Percentiles rank a stretch among this genome's conserved stretches.
Conservation (phyloP, 345 rosid genomes). For the Cardamine occulta region DNA sequence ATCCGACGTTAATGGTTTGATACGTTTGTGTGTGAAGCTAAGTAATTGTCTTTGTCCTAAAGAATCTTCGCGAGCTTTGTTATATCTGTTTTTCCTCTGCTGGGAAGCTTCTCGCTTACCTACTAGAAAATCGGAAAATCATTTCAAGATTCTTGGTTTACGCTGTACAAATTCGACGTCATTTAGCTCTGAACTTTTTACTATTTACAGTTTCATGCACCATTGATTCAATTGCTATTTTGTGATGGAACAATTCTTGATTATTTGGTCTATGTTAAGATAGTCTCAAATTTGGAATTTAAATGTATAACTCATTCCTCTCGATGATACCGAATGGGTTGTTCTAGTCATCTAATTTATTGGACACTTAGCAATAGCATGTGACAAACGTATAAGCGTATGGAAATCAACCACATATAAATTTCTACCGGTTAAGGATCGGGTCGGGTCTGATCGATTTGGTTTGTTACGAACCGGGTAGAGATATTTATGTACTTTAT, state of each 20-base stretch:
- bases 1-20: background rate
- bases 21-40: conserved; percentile 15
- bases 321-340: too few relatives aligned
- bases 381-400: too few relatives aligned
- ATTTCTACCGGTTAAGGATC: background rate
- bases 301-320: too few relatives aligned
- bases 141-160: background rate
- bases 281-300: background rate
- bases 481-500: conserved; percentile 41
- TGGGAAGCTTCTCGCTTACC: conserved; percentile 2
- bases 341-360: too few relatives aligned
- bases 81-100: background rate
- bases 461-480: conserved; percentile 5
- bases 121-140: background rate
- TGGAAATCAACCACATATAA: too few relatives aligned
- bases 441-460: background rate
- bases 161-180: background rate
- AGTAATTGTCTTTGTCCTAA: background rate
- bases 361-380: too few relatives aligned
- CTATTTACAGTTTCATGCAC: background rate
- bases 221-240: background rate
- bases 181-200: background rate
- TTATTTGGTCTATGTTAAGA: background rate
- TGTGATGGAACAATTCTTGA: background rate
- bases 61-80: conserved; percentile 1